These are phyloP conservation scores for Onygenales sp. DNA, from an alignment of 2,329 filamentous ascomycete genomes.

Conservation along the genomic window DNA sequence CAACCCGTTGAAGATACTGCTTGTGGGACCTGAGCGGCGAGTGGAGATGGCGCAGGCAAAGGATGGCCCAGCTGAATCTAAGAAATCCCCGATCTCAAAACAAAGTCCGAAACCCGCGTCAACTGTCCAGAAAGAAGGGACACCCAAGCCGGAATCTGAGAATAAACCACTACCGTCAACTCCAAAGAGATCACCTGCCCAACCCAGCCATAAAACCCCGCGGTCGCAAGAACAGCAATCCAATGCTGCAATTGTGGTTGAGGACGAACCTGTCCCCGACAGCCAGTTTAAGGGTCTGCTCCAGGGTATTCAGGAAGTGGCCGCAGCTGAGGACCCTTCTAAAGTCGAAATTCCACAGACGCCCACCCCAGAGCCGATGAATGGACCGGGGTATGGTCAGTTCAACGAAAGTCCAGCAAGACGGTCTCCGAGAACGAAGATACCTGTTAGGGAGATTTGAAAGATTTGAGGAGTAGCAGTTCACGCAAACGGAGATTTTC, in stretches of 20 bases:
- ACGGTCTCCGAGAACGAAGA: too few species aligned
- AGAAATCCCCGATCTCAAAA: background rate
- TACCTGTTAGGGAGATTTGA: too few species aligned
- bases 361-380: too few species aligned
- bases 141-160: background rate
- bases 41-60: background rate
- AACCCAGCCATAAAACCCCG: too few species aligned
- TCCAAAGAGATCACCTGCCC: background rate
- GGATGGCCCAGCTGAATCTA: background rate
- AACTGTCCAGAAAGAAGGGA: background rate
- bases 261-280: background rate
- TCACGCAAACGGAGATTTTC: background rate
- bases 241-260: background rate
- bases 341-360: too few species aligned
- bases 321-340: too few species aligned
- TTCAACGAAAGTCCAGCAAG: too few species aligned
- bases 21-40: slow-evolving; percentile 1
- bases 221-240: background rate
- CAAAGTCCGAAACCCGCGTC: background rate
- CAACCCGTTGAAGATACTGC: slow-evolving; percentile 9
- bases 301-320: too few species aligned
- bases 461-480: too few species aligned
- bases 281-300: too few species aligned
- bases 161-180: background rate
- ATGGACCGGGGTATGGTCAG: too few species aligned